Percentiles rank a stretch among this genome's conserved stretches.
These are phyloP conservation scores for cucumber (Cucumis sativus) DNA, from an alignment of 306 rosid genomes.

Conservation along the genomic window DNA sequence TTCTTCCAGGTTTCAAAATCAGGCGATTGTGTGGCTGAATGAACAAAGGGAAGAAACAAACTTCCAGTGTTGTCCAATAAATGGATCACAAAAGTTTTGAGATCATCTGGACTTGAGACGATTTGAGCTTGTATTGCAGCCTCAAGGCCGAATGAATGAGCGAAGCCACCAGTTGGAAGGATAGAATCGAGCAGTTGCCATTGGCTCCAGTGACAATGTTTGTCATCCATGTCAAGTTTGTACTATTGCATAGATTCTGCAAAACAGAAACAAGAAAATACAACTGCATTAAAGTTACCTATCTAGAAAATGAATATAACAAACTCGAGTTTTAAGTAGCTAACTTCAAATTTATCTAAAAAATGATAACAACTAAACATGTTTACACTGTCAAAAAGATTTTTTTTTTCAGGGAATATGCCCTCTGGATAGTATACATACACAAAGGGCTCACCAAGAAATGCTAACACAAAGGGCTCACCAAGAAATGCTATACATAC, in stretches of 20 bases:
- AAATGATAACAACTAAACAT: neutral
- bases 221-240: conserved; percentile 10
- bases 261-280: neutral
- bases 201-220: conserved; percentile 46
- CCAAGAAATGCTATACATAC: neutral
- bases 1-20: conserved; percentile 41
- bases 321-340: neutral
- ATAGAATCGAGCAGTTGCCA: conserved; percentile 79
- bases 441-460: neutral
- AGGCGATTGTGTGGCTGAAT: conserved; percentile 45
- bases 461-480: neutral
- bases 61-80: conserved; percentile 70
- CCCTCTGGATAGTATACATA: neutral
- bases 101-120: conserved; percentile 45
- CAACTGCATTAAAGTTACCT: neutral
- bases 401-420: neutral
- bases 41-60: conserved; percentile 73
- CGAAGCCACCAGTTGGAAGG: conserved; percentile 89
- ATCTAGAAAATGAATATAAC: neutral
- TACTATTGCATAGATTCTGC: neutral
- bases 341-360: neutral
- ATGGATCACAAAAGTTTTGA: conserved; percentile 48
- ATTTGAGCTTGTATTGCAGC: conserved; percentile 66
- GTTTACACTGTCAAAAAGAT: neutral
- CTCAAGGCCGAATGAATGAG: conserved; percentile 78